Evolutionary conservation across 495 filamentous ascomycete species (phyloP).

Genomic region (Talaromyces stipitatus): DNA sequence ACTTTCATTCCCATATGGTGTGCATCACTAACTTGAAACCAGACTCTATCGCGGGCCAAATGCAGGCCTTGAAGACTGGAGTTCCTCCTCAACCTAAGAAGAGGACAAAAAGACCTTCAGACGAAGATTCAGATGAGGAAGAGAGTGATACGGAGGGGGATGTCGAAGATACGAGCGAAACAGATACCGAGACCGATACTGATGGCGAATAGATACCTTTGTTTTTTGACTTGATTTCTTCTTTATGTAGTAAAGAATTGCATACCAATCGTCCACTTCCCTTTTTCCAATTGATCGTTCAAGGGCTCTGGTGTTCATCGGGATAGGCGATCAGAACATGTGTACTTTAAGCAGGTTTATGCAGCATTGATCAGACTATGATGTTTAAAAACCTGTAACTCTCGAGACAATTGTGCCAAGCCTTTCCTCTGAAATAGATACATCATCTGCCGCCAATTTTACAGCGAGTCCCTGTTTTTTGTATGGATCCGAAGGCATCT

Average conservation of each 20-base stretch:
- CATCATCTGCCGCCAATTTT: too few species aligned
- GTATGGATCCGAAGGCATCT: too few species aligned
- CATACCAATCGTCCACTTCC: too few species aligned
- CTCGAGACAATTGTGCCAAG: too few species aligned
- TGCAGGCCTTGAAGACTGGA: constrained; percentile 77
- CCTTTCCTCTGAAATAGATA: too few species aligned
- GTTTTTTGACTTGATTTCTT: constrained; percentile 4
- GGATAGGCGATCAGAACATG: background rate
- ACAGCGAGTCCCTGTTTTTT: too few species aligned
- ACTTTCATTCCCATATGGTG: background rate
- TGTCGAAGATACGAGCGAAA: constrained; percentile 67
- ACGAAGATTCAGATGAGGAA: constrained; percentile 52
- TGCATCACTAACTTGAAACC: constrained; percentile 3
- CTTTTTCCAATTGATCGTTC: too few species aligned
- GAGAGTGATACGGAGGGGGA: constrained; percentile 90
- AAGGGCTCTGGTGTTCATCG: background rate
- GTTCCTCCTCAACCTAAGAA: constrained; percentile 44
- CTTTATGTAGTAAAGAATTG: background rate
- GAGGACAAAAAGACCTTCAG: constrained; percentile 49
- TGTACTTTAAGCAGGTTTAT: background rate
- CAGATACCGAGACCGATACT: constrained; percentile 70
- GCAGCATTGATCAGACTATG: background rate
- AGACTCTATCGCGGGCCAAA: constrained; percentile 95
- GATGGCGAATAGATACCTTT: constrained; percentile 36
- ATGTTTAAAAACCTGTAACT: background rate